Base-by-base conservation (phyloP, 192 early-diverging fungal species). In the Rhizophagus prolifer region DNA sequence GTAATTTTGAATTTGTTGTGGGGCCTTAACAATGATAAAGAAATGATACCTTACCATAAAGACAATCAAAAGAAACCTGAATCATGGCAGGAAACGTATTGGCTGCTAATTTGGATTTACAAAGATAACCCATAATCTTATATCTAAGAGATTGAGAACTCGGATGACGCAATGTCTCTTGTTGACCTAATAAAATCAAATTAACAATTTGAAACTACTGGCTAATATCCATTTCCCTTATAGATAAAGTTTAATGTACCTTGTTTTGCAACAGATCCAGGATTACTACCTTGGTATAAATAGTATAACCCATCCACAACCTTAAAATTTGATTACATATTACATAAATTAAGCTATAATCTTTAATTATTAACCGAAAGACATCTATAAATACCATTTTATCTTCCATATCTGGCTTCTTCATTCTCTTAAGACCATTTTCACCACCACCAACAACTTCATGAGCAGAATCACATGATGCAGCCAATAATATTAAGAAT, bases 1-100 rank as follows among this genome's bases (percentile, higher is more conserved):
- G 83, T 21, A 97, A 82, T 66, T 90, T 95, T 21, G 84, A 64
- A 36, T 84, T 94, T 23, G 94, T 88, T 9, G 63, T 69, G 34
- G 92, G 86, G n/a, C 92, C 91, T 92, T 71, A 16, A 58, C 21
- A 30, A 44, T 25, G 5, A 36, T 68, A 19, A 31, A 70, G 14
- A 69, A 50, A 44, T 41, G 4, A 65, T 4, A 12, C 58, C 3
- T 80, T 70, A 84, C 93, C 92, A 81, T 93, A 95, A 8, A 98
- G 81, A 36, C 91, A 87, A 83, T 96, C 94, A 81, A 93, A 92
- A 9, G 91, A 80, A 5, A 94, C 89, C 50, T 93, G 92, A 1
- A 92, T 74, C 76, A 93, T 89, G 12, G 86, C 82, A 2, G 94
- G 89, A 65, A 93, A 88, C 31, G 85, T 80, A 62, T 92, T 91